Evolutionary conservation across 139 green algal species (phyloP).

Genomic region (Spirogloea muscicola): DNA sequence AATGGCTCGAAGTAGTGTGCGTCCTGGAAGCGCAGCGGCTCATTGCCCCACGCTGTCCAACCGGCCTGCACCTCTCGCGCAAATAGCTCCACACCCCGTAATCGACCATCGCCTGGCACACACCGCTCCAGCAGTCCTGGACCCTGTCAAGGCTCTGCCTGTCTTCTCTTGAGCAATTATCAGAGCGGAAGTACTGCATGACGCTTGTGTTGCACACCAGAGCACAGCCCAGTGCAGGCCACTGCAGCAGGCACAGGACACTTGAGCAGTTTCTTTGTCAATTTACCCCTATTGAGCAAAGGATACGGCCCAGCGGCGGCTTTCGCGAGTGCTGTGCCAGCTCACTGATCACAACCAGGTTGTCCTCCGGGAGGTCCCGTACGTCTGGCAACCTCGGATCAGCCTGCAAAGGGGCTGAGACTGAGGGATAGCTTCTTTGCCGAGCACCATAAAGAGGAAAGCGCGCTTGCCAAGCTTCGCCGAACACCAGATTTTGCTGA

Average conservation of each 20-base stretch:
- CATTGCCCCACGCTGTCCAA: slow-evolving; percentile 70
- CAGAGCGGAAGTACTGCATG: background rate
- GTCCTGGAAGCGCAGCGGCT: slow-evolving; percentile 65
- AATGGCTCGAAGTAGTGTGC: slow-evolving; percentile 7
- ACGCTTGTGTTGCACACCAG: background rate
- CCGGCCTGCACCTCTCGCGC: slow-evolving; percentile 61
- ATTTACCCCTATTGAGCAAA: too few species aligned
- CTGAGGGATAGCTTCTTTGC: background rate
- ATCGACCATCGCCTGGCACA: background rate
- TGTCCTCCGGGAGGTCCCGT: too few species aligned
- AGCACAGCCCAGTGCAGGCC: background rate
- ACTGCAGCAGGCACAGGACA: background rate
- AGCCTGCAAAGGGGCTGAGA: background rate
- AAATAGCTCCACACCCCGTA: slow-evolving; percentile 69
- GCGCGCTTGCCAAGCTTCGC: background rate
- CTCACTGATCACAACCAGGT: slow-evolving; percentile 40
- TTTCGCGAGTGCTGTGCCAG: slow-evolving; percentile 61
- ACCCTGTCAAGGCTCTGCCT: too few species aligned
- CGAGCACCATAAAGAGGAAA: background rate
- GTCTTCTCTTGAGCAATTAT: too few species aligned
- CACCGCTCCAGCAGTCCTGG: slow-evolving; percentile 2
- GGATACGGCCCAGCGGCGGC: slow-evolving; percentile 56
- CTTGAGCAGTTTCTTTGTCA: background rate
- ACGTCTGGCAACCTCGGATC: too few species aligned
- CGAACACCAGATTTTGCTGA: background rate